A percentile compares a stretch with the other conserved stretches of the same genome.
Conservation (phyloP, 2,329 filamentous ascomycete genomes). For the Pyricularia pennisetigena region DNA sequence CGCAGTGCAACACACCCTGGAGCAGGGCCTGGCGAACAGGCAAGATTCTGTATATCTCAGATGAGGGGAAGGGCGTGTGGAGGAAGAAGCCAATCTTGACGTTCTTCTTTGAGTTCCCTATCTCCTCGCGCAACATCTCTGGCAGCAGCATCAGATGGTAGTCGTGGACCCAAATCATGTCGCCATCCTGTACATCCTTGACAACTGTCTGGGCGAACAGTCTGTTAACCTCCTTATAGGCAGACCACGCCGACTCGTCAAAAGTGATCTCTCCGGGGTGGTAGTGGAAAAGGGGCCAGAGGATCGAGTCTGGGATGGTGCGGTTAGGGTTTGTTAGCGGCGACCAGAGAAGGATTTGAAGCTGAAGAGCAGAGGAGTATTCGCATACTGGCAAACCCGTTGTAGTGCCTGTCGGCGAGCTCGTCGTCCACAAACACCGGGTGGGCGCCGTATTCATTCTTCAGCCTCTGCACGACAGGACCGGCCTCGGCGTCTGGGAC, state of each 20-base stretch:
- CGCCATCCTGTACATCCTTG: slow-evolving; percentile 81
- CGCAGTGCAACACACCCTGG: slow-evolving; percentile 80
- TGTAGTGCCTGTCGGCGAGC: slow-evolving; percentile 90
- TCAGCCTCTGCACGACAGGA: slow-evolving; percentile 65
- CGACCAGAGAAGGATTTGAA: slow-evolving; percentile 4
- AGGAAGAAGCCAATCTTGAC: slow-evolving; percentile 98
- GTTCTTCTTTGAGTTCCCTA: slow-evolving; percentile 72
- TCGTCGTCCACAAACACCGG: slow-evolving; percentile 93
- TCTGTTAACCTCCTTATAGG: slow-evolving; percentile 86
- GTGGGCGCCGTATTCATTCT: slow-evolving; percentile 79
- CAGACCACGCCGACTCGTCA: slow-evolving; percentile 88
- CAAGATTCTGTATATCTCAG: slow-evolving; percentile 91
- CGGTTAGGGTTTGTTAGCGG: not conserved
- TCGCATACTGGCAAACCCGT: slow-evolving; percentile 83
- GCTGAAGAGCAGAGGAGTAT: not conserved
- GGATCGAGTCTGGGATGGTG: slow-evolving; percentile 66
- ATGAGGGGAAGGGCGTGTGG: slow-evolving; percentile 93
- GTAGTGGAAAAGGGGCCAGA: slow-evolving; percentile 98
- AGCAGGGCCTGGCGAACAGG: slow-evolving; percentile 87
- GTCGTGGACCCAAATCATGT: slow-evolving; percentile 96
- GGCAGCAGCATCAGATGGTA: slow-evolving; percentile 97
- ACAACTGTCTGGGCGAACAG: slow-evolving; percentile 84
- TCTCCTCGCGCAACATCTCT: slow-evolving; percentile 86
- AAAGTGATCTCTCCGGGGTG: slow-evolving; percentile 98
- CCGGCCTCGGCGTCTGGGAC: slow-evolving; percentile 75